A percentile compares a stretch with the other conserved stretches of the same genome.
Conservation (phyloP, 2,329 filamentous ascomycete species). For the Biscogniauxia sp. region DNA sequence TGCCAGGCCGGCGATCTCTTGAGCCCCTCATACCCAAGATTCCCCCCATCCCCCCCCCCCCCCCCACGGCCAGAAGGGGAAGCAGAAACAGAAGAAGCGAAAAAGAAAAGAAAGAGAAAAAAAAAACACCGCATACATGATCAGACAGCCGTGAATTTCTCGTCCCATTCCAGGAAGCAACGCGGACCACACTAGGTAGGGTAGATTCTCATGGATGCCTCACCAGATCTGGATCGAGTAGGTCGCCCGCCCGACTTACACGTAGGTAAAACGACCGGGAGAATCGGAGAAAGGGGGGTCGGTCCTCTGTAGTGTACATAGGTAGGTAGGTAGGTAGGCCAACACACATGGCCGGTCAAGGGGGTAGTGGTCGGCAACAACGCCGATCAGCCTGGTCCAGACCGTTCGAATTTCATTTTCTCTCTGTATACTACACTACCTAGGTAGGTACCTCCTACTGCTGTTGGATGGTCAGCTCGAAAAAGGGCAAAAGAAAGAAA, state of each 20-base stretch:
- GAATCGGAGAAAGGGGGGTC: too few species aligned
- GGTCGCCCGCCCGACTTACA: not conserved
- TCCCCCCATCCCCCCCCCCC: too few species aligned
- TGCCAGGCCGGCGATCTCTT: not conserved
- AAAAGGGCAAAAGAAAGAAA: too few species aligned
- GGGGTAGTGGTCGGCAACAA: not conserved
- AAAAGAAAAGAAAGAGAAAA: not conserved
- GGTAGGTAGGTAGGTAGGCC: too few species aligned
- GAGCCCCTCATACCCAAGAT: not conserved
- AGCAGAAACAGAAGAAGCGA: not conserved
- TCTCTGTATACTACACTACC: not conserved
- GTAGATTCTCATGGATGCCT: constrained; percentile 15
- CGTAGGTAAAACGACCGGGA: not conserved
- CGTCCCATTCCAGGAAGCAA: not conserved
- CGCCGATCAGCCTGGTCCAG: not conserved
- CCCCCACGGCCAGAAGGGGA: not conserved
- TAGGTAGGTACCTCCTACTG: too few species aligned
- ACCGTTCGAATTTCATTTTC: not conserved
- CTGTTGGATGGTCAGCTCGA: too few species aligned
- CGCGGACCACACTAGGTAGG: constrained; percentile 8
- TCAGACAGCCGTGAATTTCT: not conserved
- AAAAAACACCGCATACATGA: not conserved
- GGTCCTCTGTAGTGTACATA: too few species aligned
- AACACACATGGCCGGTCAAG: not conserved
- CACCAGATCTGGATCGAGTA: constrained; percentile 5